These are phyloP conservation scores for Ogataea paraovalis DNA, from an alignment of 805 yeast species.

Conservation along the genomic window DNA sequence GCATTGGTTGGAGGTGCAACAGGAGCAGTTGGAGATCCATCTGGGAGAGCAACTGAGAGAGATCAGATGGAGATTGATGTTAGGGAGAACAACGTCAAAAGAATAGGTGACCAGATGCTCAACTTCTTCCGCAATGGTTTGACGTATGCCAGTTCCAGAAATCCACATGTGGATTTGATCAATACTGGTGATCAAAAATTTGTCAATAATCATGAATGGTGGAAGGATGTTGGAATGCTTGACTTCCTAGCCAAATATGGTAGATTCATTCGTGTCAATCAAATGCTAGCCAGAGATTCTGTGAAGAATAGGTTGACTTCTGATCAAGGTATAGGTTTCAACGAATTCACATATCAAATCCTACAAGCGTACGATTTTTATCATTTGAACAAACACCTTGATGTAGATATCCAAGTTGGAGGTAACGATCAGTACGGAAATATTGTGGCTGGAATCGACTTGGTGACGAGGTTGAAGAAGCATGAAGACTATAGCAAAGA, in stretches of 20 bases:
- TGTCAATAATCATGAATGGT: constrained; percentile 78
- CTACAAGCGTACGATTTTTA: constrained; percentile 93
- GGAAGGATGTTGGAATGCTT: constrained; percentile 71
- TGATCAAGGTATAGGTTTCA: constrained; percentile 80
- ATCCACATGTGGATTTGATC: constrained; percentile 16
- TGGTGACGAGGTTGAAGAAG: constrained; percentile 56
- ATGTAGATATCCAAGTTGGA: constrained; percentile 78
- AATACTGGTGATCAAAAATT: constrained; percentile 17
- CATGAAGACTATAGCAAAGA: constrained; percentile 11
- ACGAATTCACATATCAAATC: constrained; percentile 90
- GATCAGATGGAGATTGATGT: constrained; percentile 47
- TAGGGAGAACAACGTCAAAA: constrained; percentile 51
- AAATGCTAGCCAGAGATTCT: constrained; percentile 87
- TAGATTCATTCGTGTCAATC: constrained; percentile 69
- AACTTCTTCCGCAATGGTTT: constrained; percentile 59
- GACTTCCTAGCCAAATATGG: constrained; percentile 79
- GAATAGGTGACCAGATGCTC: constrained; percentile 59
- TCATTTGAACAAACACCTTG: constrained; percentile 58
- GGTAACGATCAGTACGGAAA: constrained; percentile 99
- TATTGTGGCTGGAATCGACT: constrained; percentile 91
- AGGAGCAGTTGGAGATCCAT: constrained; percentile 94
- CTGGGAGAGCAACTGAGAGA: constrained; percentile 83
- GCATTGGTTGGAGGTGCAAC: constrained; percentile 94
- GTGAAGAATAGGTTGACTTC: constrained; percentile 69
- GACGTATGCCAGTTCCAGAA: constrained; percentile 54